A percentile compares a stretch with the other conserved stretches of the same genome.
These are phyloP conservation scores for Fraxinus xanthoxyloides DNA, from an alignment of 305 asterid genomes.

Conservation along the genomic window DNA sequence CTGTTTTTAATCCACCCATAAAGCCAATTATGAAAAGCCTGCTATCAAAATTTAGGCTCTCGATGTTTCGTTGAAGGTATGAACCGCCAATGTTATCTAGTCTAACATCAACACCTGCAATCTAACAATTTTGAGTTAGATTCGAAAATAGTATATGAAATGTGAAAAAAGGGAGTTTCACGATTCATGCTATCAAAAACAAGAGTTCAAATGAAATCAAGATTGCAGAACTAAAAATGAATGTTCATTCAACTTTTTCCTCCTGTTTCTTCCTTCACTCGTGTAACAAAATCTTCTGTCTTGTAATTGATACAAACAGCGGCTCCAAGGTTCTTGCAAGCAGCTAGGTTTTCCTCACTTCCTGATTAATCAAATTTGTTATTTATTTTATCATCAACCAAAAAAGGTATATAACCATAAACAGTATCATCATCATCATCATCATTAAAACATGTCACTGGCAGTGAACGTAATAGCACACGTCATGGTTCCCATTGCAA, in stretches of 20 bases:
- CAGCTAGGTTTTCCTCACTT: conserved; percentile 80
- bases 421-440: neutral
- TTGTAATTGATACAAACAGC: conserved; percentile 92
- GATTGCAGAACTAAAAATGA: neutral
- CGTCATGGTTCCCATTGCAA: conserved; percentile 9
- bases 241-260: conserved; percentile 59
- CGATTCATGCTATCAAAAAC: neutral
- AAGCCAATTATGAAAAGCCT: conserved; percentile 93
- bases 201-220: neutral
- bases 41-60: conserved; percentile 64
- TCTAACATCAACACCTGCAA: conserved; percentile 82
- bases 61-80: conserved; percentile 68
- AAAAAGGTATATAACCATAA: neutral
- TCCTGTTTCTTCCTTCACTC: conserved; percentile 90
- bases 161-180: neutral
- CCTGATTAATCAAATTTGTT: conserved; percentile 39
- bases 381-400: neutral
- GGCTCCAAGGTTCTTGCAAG: conserved; percentile 92
- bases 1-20: conserved; percentile 73
- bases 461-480: conserved; percentile 22
- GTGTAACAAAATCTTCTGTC: conserved; percentile 82
- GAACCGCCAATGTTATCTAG: conserved; percentile 77
- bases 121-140: conserved; percentile 14
- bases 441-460: conserved; percentile 5
- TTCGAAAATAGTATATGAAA: neutral